Base-by-base conservation (phyloP, 2,329 filamentous ascomycete species). In the Bipolaris gigantea region DNA sequence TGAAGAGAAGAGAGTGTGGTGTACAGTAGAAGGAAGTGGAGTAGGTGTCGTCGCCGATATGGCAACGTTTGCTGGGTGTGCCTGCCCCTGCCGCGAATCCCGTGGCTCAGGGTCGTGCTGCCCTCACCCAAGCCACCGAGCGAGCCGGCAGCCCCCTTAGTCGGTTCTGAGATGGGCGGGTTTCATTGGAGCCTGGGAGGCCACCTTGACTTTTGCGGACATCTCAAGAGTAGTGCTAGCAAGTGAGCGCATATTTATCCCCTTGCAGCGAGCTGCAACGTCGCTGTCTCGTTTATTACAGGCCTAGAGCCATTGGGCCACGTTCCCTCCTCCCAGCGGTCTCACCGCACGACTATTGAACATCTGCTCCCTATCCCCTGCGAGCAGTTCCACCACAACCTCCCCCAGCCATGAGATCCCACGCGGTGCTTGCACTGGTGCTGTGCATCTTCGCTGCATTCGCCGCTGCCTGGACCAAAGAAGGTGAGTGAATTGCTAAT, bases 381-480 rank as follows among this genome's bases (percentile, higher is more conserved):
- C 60, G 57, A 35, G 32, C 44, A 49, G 61, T 55, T 55, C 59
- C 54, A 55, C 56, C 45, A 62, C 55, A 45, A 62, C 48, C 58
- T 60, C 48, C 48, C 60, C 53, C 63, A 53, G 85, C 77, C 64
- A 95, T 95, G 90, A 92, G 83, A 83, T 77, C 86, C 65, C 80
- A 84, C 54, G 69, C 76, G 57, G 77, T 86, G 64, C 77, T 89
- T 65, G 82, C 88, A 48, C 69, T 93, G 63, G 81, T 89, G 74
- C 82, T 93, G 56, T 84, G 85, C 77, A 77, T 88, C 64, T 76
- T 91, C 62, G 83, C 83, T 56, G 76, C 92, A 58, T 84, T 84
- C 55, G 83, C 86, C 45, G 90, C 90, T 38, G 90, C 90, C 42
- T 96, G 92, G 90, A 86, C 85, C 53, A 94, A 94, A 76, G 90